Evolutionary conservation across 805 yeast genomes (phyloP), one percentile per base, ranked within the genome.

Genomic region (Blastobotrys parvus): DNA sequence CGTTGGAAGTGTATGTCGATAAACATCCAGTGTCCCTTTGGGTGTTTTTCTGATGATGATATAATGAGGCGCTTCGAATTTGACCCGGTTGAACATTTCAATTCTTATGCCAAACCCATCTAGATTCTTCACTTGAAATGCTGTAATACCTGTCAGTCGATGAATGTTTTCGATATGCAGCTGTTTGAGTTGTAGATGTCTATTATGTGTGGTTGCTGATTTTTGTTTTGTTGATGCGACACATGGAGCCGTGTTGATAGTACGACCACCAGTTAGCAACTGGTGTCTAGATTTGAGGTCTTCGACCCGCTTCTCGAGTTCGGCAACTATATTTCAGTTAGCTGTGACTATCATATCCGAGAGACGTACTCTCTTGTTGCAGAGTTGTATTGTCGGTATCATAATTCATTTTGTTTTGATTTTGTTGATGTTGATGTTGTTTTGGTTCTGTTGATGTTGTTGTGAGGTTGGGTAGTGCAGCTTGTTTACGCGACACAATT

Each of bases 71-170:
- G 38, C 35, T 10, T 23, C 42, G 33, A 43, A 51, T 16, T 39
- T 15, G 32, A 39, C 40, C 17, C 35, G 18, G 5, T 32, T 21
- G 19, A 45, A 43, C 41, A 47, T 30, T 35, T 52, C 55, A 32
- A 52, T 43, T 21, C 55, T 41, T 15, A 52, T 42, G 5, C 53
- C 55, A n/a, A 52, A 44, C 15, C 49, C 49, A 11, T 43, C 46
- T 25, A 35, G 15, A 30, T 29, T 29, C n/a, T 21, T 19, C 6
- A 52, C 39, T 15, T 25, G 30, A 37, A 50, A 52, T 21, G 44
- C 51, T 6, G 55, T 52, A n/a, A 45, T 33, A 8, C 55, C 55
- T 6, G 51, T 45, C 18, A 52, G 44, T 36, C 55, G 35, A 34
- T 44, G 38, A 16, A 52, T 13, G 30, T 51, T 52, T 31, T 44